Conservation (phyloP, 495 filamentous ascomycete genomes). For the Penicillium mononematosum region DNA sequence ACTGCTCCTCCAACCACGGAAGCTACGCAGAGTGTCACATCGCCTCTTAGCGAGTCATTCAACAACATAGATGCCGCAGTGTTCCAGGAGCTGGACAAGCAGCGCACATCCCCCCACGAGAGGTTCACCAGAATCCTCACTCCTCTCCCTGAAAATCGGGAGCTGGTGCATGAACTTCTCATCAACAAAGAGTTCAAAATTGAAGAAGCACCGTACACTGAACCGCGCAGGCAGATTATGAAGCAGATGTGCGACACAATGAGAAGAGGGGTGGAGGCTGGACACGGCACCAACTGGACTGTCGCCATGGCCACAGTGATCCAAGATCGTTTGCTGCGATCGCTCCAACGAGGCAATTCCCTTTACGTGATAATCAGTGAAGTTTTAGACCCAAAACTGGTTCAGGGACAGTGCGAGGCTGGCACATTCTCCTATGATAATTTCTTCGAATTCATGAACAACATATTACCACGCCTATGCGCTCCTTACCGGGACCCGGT, state of each 20-base stretch:
- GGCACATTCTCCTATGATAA: slow-evolving; percentile 90
- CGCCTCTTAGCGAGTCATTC: slow-evolving; percentile 48
- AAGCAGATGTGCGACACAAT: slow-evolving; percentile 73
- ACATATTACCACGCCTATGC: slow-evolving; percentile 88
- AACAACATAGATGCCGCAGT: slow-evolving; percentile 40
- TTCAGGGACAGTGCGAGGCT: slow-evolving; percentile 70
- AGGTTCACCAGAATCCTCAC: slow-evolving; percentile 56
- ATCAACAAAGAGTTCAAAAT: slow-evolving; percentile 82
- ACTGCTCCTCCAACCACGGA: slow-evolving; percentile 35
- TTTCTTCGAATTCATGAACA: slow-evolving; percentile 88
- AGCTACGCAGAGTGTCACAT: slow-evolving; percentile 43
- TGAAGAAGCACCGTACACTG: slow-evolving; percentile 50
- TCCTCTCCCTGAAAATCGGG: slow-evolving; percentile 77
- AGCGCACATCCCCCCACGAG: slow-evolving; percentile 40
- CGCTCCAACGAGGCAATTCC: slow-evolving; percentile 75
- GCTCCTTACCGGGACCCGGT: slow-evolving; percentile 85
- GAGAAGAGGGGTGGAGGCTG: slow-evolving; percentile 68
- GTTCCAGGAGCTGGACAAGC: slow-evolving; percentile 41
- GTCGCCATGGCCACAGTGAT: slow-evolving; percentile 84
- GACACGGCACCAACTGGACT: slow-evolving; percentile 71
- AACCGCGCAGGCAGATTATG: slow-evolving; percentile 52
- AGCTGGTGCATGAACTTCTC: slow-evolving; percentile 85
- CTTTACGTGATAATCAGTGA: slow-evolving; percentile 84
- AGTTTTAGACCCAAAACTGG: slow-evolving; percentile 74
- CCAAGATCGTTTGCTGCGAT: slow-evolving; percentile 74